These are phyloP conservation scores for Colletotrichum sublineola DNA, from an alignment of 2,329 filamentous ascomycete genomes.

Conservation along the genomic window DNA sequence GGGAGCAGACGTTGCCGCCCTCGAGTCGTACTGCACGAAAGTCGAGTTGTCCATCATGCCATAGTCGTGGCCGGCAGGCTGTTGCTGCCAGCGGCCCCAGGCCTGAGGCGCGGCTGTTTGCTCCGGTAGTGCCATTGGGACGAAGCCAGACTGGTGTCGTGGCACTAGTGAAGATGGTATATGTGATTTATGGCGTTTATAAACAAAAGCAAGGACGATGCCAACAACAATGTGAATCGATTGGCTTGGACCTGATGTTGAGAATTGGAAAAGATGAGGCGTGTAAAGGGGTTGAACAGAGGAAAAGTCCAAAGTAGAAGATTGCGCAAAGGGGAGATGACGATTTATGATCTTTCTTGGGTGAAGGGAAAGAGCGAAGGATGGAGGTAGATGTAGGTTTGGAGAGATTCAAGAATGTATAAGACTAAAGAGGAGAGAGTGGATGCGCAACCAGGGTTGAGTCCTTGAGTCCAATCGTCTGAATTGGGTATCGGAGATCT, in stretches of 20 bases:
- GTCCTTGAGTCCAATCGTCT: conserved; percentile 30
- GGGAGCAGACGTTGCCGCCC: conserved; percentile 53
- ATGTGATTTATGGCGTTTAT: neutral
- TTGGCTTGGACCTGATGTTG: neutral
- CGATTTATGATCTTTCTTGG: conserved; percentile 47
- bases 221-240: neutral
- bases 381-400: conserved; percentile 29
- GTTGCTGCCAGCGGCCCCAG: conserved; percentile 70
- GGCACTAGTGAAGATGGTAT: neutral
- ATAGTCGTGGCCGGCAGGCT: conserved; percentile 58
- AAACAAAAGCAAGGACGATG: neutral
- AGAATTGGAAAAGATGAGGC: conserved; percentile 19
- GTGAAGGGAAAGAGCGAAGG: conserved; percentile 29
- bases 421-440: conserved; percentile 18
- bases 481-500: conserved; percentile 38
- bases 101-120: conserved; percentile 58
- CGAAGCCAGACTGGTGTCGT: neutral
- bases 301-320: conserved; percentile 19
- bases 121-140: conserved; percentile 61
- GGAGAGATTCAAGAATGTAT: conserved; percentile 27
- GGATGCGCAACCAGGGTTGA: conserved; percentile 35
- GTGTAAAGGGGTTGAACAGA: conserved; percentile 6
- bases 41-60: conserved; percentile 61
- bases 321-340: conserved; percentile 1
- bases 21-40: conserved; percentile 65